Base-by-base conservation (phyloP, 164 flowering plant genomes). In the Aristolochia fimbriata region DNA sequence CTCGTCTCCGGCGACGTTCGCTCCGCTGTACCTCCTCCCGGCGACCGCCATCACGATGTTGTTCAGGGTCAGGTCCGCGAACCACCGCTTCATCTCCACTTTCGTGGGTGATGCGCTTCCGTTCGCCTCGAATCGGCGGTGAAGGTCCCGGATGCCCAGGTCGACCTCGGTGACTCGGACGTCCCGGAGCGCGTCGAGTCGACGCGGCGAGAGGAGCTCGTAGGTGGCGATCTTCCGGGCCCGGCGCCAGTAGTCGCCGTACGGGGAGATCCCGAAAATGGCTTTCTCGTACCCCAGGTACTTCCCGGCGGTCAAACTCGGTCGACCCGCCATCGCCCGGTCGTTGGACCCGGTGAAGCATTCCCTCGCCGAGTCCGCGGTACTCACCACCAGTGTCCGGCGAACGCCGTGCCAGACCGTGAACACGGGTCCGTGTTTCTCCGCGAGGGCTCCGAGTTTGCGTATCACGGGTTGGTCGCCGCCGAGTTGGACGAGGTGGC, bases 281-380 rank as follows among this genome's bases (percentile, higher is more conserved):
- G 67, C 67, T 16, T 20, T n/a, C 49, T 64, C 16, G 56, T 57
- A 64, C 31, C 49, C 67, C 15, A 64, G 5, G 55, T 20, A 20
- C 47, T 64, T 57, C 13, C 55, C 62, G 4, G 23, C 55, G 9
- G 49, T 11, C 5, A 12, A 8, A 10, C 4, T 31, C 2, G 67
- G 61, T 1, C 55, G 61, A 55, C 21, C 31, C 6, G 67, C 55
- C 30, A 64, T 22, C 22, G 24, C 53, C 41, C n/a, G 14, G 51
- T 63, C 65, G 46, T 64, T 57, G 23, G 17, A n/a, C n/a, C n/a
- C 47, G 55, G 67, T 57, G 47, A 64, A 64, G 57, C 67, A 64
- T 22, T 64, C 67, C 55, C 37, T 64, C 3, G 67, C 67, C 14
- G 48, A 14, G 21, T 57, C 67, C 54, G 48, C 15, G 15, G 17